phyloP scores from a whole-genome alignment of 352 stramenopile species.

The Saprolegnia parasitica region DNA sequence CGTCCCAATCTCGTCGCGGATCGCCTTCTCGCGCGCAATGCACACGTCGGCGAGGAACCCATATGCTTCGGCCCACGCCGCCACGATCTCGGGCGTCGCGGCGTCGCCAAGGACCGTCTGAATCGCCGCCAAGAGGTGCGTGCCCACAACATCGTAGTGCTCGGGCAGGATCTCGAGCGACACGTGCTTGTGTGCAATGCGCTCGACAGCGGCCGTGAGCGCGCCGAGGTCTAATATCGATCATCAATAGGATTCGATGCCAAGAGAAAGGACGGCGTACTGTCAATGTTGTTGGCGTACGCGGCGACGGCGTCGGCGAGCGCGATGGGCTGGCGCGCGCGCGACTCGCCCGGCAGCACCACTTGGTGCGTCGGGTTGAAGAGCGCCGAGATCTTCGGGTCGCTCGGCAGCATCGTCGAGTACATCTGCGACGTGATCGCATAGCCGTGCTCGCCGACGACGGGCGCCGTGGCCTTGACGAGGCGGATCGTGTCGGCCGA shows the following conservation, averaged over 20 bases:
- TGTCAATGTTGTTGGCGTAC: conserved; percentile 57
- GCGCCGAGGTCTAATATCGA: conserved; percentile 33
- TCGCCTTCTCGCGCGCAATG: conserved; percentile 46
- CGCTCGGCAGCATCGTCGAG: conserved; percentile 49
- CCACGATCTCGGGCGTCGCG: conserved; percentile 52
- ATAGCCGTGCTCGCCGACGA: conserved; percentile 52
- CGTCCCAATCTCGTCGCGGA: conserved; percentile 38
- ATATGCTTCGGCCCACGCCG: conserved; percentile 52
- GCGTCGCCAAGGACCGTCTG: conserved; percentile 46
- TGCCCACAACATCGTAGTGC: conserved; percentile 61
- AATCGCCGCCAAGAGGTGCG: conserved; percentile 50
- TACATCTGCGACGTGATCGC: conserved; percentile 67
- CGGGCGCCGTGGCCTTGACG: conserved; percentile 57
- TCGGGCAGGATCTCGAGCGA: conserved; percentile 52
- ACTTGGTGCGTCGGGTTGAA: conserved; percentile 73
- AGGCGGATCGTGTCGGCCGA: conserved; percentile 42
- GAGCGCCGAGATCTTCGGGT: conserved; percentile 55
- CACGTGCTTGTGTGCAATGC: conserved; percentile 60
- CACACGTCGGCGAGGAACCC: conserved; percentile 52
- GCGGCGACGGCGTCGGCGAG: conserved; percentile 54
- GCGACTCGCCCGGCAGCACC: conserved; percentile 34
- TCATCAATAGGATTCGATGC: too few species aligned
- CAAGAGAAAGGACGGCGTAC: too few species aligned
- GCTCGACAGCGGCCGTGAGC: conserved; percentile 44
- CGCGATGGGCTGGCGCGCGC: conserved; percentile 42